Evolutionary conservation across 2,329 filamentous ascomycete species (phyloP).

Genomic region (Trichoderma guizhouense): DNA sequence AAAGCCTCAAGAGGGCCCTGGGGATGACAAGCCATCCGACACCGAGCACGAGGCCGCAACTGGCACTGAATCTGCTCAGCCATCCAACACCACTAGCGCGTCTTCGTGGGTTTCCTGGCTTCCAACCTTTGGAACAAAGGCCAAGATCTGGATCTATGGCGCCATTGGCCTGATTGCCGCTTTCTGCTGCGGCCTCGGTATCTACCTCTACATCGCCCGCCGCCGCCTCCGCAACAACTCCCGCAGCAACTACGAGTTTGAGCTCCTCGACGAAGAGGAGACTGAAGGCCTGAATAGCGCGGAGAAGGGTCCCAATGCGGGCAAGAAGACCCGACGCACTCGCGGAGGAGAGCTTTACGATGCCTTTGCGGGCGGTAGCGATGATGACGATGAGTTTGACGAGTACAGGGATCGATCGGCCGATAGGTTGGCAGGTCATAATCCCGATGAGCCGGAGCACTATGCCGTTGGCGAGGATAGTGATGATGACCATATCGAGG

Average conservation of each 20-base stretch:
- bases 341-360: slow-evolving; percentile 91
- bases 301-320: slow-evolving; percentile 43
- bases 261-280: slow-evolving; percentile 83
- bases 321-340: slow-evolving; percentile 46
- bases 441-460: slow-evolving; percentile 35
- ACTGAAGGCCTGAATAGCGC: slow-evolving; percentile 51
- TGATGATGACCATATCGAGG: slow-evolving; percentile 26
- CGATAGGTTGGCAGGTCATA: slow-evolving; percentile 32
- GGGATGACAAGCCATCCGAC: slow-evolving; percentile 23
- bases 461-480: slow-evolving; percentile 52
- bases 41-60: slow-evolving; percentile 28
- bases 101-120: slow-evolving; percentile 82
- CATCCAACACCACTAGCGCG: slow-evolving; percentile 42
- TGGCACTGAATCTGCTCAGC: slow-evolving; percentile 31
- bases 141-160: slow-evolving; percentile 91
- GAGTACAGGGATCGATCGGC: slow-evolving; percentile 40
- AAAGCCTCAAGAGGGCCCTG: slow-evolving; percentile 41
- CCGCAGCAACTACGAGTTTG: slow-evolving; percentile 88
- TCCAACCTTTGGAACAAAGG: slow-evolving; percentile 83
- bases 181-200: slow-evolving; percentile 78
- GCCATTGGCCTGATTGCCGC: slow-evolving; percentile 77
- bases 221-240: slow-evolving; percentile 70
- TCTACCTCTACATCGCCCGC: slow-evolving; percentile 77
- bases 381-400: slow-evolving; percentile 58
- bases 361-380: slow-evolving; percentile 85